Evolutionary conservation across 768 basidiomycete species (phyloP).

Genomic region (Pleurotus djamor): DNA sequence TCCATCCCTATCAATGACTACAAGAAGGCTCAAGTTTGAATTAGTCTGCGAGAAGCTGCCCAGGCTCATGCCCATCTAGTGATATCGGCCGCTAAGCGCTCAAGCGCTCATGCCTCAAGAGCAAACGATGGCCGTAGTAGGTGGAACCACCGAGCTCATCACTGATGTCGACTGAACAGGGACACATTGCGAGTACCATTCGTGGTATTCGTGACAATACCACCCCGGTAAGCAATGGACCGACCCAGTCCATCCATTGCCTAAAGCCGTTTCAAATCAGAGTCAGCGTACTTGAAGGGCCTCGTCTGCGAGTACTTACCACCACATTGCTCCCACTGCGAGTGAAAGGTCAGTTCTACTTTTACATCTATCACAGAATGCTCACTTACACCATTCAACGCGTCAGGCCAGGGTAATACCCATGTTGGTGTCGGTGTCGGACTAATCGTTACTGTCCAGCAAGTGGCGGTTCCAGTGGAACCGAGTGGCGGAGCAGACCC

Average conservation of each 20-base stretch:
- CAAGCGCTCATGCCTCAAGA: no score
- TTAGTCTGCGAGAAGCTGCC: no score
- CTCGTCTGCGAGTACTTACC: background rate
- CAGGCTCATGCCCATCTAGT: no score
- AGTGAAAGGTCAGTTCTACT: background rate
- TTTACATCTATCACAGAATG: background rate
- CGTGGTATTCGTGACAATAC: background rate
- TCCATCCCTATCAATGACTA: no score
- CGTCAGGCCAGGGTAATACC: background rate
- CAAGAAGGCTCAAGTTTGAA: no score
- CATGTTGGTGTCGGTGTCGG: background rate
- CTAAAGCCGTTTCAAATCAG: background rate
- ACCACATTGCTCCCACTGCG: background rate
- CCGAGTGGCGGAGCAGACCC: background rate
- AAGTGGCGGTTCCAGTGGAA: conserved; percentile 1
- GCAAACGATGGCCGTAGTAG: no score
- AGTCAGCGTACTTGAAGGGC: background rate
- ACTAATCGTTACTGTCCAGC: conserved; percentile 1
- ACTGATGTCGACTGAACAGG: background rate
- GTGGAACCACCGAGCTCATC: no score
- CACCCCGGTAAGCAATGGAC: background rate
- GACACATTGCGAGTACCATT: conserved; percentile 1
- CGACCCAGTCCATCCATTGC: background rate
- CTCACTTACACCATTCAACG: background rate
- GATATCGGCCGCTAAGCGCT: no score